Evolutionary conservation across 176 grass and related monocot genomes (phyloP), one percentile per base, ranked within the genome.

Genomic region (Eragrostis curvula): DNA sequence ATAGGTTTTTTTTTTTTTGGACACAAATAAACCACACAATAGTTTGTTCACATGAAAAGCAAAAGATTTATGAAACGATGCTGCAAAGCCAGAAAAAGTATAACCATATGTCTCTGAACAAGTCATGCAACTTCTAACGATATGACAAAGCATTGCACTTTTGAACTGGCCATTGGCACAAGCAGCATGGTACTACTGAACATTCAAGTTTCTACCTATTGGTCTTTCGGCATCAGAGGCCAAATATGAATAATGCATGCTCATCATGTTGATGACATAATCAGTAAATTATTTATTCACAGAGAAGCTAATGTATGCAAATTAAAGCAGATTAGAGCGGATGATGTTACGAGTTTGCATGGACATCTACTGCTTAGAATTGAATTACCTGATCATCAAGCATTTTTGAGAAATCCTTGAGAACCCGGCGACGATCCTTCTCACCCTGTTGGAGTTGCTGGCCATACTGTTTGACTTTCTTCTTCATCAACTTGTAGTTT

Each of bases 401-500:
- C 91, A 96, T 99, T 61, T 89, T 99, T 0, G 96, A 99, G 80
- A 99, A 99, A 70, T 99, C 93, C 87, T 99, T 96, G 58, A 93
- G 86, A 86, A 99, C 88, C 21, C 80, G 82, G 14, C 82, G 88
- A 60, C 87, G 93, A 78, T 96, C 91, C 90, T 99, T 93, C 70
- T 81, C 88, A 51, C 86, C 93, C 85, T 93, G 87, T 75, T 93
- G 84, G 63, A 93, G 65, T 77, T 99, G 96, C 32, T 93, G 57
- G 5, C 76, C 88, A 77, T 93, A 99, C 71, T 93, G 96, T 53
- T 96, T 99, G 49, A 99, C 90, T 81, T 92, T 96, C 75, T 99
- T 99, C 73, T 99, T 99, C 96, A 99, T 99, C 70, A 96, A 87
- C 61, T 99, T 99, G 87, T 99, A 99, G 60, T 99, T 96, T 76